Base-by-base conservation (phyloP, 768 basidiomycete species). In the Psilocybe sp. region DNA sequence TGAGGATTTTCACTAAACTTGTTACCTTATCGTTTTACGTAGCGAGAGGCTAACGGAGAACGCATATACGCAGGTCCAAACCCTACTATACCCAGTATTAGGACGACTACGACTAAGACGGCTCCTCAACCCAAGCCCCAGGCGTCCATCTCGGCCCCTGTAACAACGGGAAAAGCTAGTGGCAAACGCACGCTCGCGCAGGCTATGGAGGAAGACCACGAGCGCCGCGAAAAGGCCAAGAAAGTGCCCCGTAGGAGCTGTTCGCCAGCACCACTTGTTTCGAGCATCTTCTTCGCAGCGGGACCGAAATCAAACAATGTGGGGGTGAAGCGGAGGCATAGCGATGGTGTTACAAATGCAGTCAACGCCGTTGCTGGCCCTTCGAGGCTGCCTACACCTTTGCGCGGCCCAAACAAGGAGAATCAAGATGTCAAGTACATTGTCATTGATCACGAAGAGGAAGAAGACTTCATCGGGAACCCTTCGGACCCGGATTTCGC, bases 151-250 rank as follows among this genome's bases (percentile, higher is more conserved):
- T 15, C 58, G 40, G 54, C 19, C 33, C 47, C 45, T 37, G 49
- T 9, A 44, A 56, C 38, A 57, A 44, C 66, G 23, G 87, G 87
- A 15, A 80, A 78, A 50, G 75, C 78, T 6, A 91, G 87, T 57
- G 89, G 89, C 13, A 91, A 91, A 64, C 75, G 89, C 47, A 87
- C 85, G 1, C 71, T 92, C 32, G 74, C 76, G 18, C 85, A 84
- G 48, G 78, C 85, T 42, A 78, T 87, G 77, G 87, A 89, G 44
- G 73, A 78, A 14, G 89, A 89, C 52, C 54, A 81, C 9, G 72
- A 67, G 28, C 66, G 64, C 33, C 23, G 23, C 23, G 23, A 28
- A 3, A 28, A 28, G 23, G 23, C 23, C 23, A 84, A 77, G 61
- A 81, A 79, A 62, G 72, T 69, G 51, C 62, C 50, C 7, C 55